Evolutionary conservation across 129 eudicot species (phyloP), one percentile per base, ranked within the genome.

Genomic region (Centella asiatica): DNA sequence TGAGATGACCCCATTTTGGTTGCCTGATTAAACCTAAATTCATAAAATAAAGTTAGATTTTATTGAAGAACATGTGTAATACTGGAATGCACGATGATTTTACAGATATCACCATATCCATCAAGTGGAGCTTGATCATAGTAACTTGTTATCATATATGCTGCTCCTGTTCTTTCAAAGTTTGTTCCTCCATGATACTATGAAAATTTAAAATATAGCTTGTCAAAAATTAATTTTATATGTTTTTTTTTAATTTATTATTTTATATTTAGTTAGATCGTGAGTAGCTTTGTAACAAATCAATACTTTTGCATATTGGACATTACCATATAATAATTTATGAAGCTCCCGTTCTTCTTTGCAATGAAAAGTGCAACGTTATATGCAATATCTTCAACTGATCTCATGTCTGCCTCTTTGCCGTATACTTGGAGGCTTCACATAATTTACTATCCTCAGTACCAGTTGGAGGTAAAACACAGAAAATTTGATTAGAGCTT

Each of bases 181-280:
- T 92, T 92, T 34, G 98, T 92, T 70, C 98, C 98, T 58, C 98
- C 98, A 66, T 92, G 95, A 71, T 84, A 92, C 98, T 90, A 57
- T 69, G 57, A 32, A 57, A 66, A 31, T 33, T 26, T 49, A 5
- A 10, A 64, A 56, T 49, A 3, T 33, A n/a, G 6, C 20, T 7
- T 33, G n/a, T n/a, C n/a, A n/a, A n/a, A n/a, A n/a, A n/a, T n/a
- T n/a, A n/a, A n/a, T n/a, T n/a, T n/a, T n/a, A n/a, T n/a, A n/a
- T n/a, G n/a, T n/a, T n/a, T n/a, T n/a, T n/a, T n/a, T n/a, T n/a
- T n/a, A n/a, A n/a, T n/a, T n/a, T n/a, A n/a, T n/a, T n/a, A n/a
- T n/a, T n/a, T n/a, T n/a, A n/a, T n/a, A n/a, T n/a, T n/a, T n/a
- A n/a, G n/a, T n/a, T n/a, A n/a, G n/a, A n/a, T n/a, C n/a, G n/a